Conservation (phyloP, 148 eudicot species). For the Heliosperma pusillum region DNA sequence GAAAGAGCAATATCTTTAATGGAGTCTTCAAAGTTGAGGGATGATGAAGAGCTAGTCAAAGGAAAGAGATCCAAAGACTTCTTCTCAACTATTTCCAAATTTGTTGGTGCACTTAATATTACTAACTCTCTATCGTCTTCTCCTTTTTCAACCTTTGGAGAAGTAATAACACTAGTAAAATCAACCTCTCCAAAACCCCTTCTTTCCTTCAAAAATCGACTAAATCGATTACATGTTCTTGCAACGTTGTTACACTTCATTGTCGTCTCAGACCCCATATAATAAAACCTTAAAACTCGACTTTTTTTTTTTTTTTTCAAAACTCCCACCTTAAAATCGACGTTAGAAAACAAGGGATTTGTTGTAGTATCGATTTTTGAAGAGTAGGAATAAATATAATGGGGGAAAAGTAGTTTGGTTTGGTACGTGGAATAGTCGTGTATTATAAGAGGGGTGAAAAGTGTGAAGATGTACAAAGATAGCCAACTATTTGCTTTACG, state of each 20-base stretch:
- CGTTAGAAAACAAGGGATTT: neutral
- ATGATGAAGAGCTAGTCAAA: conserved; percentile 9
- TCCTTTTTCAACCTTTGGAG: conserved; percentile 29
- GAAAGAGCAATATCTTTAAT: neutral
- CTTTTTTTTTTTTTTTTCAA: too few relatives aligned
- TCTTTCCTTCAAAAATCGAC: conserved; percentile 58
- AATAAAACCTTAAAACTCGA: too few relatives aligned
- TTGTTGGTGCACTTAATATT: too few relatives aligned
- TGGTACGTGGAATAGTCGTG: conserved; percentile 1
- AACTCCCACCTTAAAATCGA: neutral
- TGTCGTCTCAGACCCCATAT: neutral
- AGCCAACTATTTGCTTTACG: neutral
- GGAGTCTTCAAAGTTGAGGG: neutral
- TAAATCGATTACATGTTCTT: conserved; percentile 49
- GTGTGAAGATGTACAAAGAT: neutral
- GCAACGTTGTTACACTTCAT: conserved; percentile 23
- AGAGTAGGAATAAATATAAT: too few relatives aligned
- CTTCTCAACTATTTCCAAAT: neutral
- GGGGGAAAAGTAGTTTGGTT: neutral
- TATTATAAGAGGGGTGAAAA: neutral
- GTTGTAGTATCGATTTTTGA: neutral
- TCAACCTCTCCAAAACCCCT: conserved; percentile 37
- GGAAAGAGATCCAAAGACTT: conserved; percentile 30
- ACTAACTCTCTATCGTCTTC: too few relatives aligned
- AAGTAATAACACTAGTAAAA: conserved; percentile 27